A percentile compares a stretch with the other conserved stretches of the same genome.
Evolutionary conservation across 345 rosid genomes (phyloP).

Genomic region (Citrus cavaleriei): DNA sequence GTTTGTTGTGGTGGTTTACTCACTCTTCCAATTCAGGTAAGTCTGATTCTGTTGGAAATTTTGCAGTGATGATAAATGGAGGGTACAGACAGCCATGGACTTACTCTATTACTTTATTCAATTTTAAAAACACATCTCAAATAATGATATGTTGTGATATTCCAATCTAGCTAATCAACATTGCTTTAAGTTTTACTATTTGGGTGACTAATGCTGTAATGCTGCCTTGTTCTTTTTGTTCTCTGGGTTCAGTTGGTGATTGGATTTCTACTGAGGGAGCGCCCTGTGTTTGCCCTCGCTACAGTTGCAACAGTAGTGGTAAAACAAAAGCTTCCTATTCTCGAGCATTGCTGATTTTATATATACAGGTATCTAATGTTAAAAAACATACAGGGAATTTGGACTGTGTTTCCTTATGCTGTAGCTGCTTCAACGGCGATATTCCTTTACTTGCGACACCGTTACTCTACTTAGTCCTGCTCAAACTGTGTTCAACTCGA

Average conservation of each 20-base stretch:
- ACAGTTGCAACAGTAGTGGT: constrained; percentile 84
- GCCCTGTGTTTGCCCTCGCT: constrained; percentile 71
- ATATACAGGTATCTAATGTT: constrained; percentile 1
- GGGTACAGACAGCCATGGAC: neutral
- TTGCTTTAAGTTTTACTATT: neutral
- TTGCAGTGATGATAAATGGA: neutral
- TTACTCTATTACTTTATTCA: neutral
- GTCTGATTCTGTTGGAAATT: neutral
- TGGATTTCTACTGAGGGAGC: constrained; percentile 71
- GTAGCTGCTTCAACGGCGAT: constrained; percentile 70
- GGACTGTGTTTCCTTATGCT: constrained; percentile 78
- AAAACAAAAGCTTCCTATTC: constrained; percentile 10
- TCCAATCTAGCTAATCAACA: neutral
- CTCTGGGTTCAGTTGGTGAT: constrained; percentile 49
- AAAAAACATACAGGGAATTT: constrained; percentile 56
- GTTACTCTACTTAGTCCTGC: constrained; percentile 26
- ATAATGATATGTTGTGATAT: neutral
- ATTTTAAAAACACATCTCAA: neutral
- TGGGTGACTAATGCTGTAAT: constrained; percentile 9
- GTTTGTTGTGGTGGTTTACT: constrained; percentile 90
- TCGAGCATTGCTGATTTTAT: neutral
- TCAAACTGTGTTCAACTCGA: neutral
- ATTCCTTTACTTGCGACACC: constrained; percentile 39
- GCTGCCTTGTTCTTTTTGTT: constrained; percentile 9
- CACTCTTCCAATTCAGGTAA: constrained; percentile 85